A percentile compares a stretch with the other conserved stretches of the same genome.
Evolutionary conservation across 139 green algal genomes (phyloP).

Genomic region (Pleodorina starrii): DNA sequence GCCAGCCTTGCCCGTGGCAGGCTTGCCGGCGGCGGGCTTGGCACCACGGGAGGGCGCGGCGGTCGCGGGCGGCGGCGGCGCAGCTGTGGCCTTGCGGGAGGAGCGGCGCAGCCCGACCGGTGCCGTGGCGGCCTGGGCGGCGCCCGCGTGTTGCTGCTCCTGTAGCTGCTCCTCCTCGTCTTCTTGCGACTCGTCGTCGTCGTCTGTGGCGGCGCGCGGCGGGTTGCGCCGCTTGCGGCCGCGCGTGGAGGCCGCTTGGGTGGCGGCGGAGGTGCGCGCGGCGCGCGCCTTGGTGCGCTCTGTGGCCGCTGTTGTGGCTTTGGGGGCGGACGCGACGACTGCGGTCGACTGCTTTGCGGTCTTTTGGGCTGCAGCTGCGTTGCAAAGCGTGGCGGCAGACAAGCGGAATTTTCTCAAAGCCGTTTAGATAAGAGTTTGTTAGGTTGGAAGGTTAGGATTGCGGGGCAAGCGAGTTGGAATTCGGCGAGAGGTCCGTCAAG

Average conservation of each 20-base stretch:
- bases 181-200: neutral
- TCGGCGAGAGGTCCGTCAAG: neutral
- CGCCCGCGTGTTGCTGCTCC: neutral
- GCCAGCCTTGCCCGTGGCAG: neutral
- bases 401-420: no score
- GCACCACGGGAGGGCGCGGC: neutral
- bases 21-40: neutral
- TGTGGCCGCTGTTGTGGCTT: neutral
- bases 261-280: neutral
- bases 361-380: neutral
- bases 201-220: neutral
- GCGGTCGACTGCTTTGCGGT: neutral
- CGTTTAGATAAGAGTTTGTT: no score
- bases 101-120: neutral
- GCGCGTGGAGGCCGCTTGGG: neutral
- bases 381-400: no score
- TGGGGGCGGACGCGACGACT: no score
- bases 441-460: no score
- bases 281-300: slow-evolving; percentile 17
- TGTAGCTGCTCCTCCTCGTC: neutral
- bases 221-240: slow-evolving; percentile 23
- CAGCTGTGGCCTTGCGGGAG: neutral
- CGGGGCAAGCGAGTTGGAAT: neutral
- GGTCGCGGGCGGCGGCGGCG: neutral
- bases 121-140: no score